A percentile compares a stretch with the other conserved stretches of the same genome.
Conservation (phyloP, 768 basidiomycete species). For the Coprinellus micaceus region DNA sequence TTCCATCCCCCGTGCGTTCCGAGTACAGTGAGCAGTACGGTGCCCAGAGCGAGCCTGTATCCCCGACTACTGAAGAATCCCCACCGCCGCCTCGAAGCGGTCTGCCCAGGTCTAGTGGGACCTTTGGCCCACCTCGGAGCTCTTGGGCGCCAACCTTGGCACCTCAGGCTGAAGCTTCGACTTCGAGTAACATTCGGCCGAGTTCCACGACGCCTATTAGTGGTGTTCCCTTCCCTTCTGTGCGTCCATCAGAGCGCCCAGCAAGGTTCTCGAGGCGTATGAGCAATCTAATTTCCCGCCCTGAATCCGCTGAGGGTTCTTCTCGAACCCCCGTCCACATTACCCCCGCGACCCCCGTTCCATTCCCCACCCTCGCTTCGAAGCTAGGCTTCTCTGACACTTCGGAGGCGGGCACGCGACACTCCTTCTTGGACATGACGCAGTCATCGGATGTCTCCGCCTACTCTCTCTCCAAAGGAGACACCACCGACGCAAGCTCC, state of each 20-base stretch:
- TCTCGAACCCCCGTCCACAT: constrained; percentile 18
- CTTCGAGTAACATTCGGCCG: neutral
- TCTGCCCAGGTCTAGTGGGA: neutral
- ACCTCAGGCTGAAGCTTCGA: too few species aligned
- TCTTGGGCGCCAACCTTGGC: neutral
- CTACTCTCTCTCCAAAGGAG: constrained; percentile 21
- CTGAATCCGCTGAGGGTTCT: neutral
- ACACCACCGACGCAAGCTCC: constrained; percentile 14
- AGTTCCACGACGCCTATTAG: neutral
- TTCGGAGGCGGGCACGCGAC: neutral
- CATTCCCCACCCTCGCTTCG: constrained; percentile 6
- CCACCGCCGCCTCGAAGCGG: neutral
- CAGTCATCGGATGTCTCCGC: constrained; percentile 29
- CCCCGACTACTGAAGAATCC: constrained; percentile 1
- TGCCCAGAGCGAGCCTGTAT: neutral
- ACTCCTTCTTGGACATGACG: constrained; percentile 39
- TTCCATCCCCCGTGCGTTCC: constrained; percentile 4
- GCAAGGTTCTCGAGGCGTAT: constrained; percentile 13
- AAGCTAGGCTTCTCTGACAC: constrained; percentile 6
- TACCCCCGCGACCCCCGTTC: constrained; percentile 22
- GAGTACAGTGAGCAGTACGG: neutral
- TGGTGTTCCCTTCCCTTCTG: constrained; percentile 8
- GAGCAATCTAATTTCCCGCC: constrained; percentile 2
- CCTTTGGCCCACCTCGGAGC: neutral
- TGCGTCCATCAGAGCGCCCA: constrained; percentile 7